Evolutionary conservation across 2,329 filamentous ascomycete species (phyloP), one percentile per base, ranked within the genome.

Genomic region (Ophiostoma australiae): DNA sequence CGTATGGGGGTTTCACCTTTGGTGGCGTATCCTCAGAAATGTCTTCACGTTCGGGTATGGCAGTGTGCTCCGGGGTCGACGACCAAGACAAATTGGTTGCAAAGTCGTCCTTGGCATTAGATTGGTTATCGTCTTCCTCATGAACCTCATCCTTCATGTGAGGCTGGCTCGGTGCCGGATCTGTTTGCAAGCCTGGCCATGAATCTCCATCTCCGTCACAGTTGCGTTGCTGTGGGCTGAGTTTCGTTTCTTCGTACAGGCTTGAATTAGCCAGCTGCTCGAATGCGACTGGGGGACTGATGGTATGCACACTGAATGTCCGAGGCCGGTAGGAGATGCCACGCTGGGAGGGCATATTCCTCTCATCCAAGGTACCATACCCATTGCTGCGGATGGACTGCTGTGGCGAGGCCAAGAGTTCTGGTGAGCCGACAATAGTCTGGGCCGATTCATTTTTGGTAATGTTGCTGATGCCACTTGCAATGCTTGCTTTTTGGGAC

Each of bases 221-320:
- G 3, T 31, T 6, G 15, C 1, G 20, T 4, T 10, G 7, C 35
- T 5, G 17, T 11, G 20, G 4, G 17, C 4, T 35, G 31, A 20
- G 48, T 8, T 20, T 33, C 17, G 39, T 8, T 15, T 20, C 27
- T 10, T 52, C 15, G 11, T 10, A 11, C 13, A n/a, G 13, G 15
- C 3, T 17, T 8, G 27, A n/a, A 4, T 33, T 23, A 35, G 39
- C 52, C 13, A 48, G 69, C 10, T 68, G 39, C 35, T 72, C 70
- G 0, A 70, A 72, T 1, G 58, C 35, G 5, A 39, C n/a, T 0
- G 71, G 55, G 3, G 72, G 71, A 23, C 72, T 74, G n/a, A 52
- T 68, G 3, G 72, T 73, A 61, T 72, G 69, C 15, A 73, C 72
- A 31, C 73, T 72, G 8, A 73, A 73, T 1, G 69, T 74, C n/a